These are phyloP conservation scores for Geranomyces variabilis DNA, from an alignment of 192 early-diverging fungal species.

Conservation along the genomic window DNA sequence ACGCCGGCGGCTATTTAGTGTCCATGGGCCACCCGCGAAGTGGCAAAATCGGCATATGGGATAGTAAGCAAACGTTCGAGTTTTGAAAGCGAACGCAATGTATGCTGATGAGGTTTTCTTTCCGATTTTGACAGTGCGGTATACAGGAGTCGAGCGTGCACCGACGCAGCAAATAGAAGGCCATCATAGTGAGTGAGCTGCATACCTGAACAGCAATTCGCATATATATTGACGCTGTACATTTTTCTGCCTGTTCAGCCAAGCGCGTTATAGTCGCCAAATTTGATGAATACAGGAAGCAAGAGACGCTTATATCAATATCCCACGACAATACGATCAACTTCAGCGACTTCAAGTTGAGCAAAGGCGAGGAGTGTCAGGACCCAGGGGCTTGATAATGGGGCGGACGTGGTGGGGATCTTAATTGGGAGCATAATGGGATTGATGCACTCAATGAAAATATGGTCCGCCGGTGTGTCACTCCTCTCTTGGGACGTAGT, in stretches of 20 bases:
- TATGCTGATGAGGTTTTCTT: too few relatives aligned
- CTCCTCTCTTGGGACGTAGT: too few relatives aligned
- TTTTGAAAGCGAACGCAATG: too few relatives aligned
- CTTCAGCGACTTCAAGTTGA: background rate
- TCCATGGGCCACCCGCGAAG: slow-evolving; percentile 11
- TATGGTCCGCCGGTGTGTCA: too few relatives aligned
- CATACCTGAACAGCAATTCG: too few relatives aligned
- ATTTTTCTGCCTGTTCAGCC: background rate
- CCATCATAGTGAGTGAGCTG: background rate
- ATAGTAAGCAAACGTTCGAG: slow-evolving; percentile 22
- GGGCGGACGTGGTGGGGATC: background rate
- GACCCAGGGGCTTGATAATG: too few relatives aligned
- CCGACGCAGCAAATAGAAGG: slow-evolving; percentile 20
- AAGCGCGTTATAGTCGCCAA: slow-evolving; percentile 24
- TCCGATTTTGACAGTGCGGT: slow-evolving; percentile 16
- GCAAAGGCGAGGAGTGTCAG: background rate
- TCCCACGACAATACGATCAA: slow-evolving; percentile 10
- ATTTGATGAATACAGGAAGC: background rate
- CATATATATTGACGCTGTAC: too few relatives aligned
- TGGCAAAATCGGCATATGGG: slow-evolving; percentile 28
- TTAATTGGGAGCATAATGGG: background rate
- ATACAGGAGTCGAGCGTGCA: slow-evolving; percentile 12
- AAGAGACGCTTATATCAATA: slow-evolving; percentile 6
- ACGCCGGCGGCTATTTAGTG: slow-evolving; percentile 25
- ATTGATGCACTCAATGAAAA: too few relatives aligned